Conservation (phyloP, 2,329 filamentous ascomycete species). For the Cordyceps pruinosa region DNA sequence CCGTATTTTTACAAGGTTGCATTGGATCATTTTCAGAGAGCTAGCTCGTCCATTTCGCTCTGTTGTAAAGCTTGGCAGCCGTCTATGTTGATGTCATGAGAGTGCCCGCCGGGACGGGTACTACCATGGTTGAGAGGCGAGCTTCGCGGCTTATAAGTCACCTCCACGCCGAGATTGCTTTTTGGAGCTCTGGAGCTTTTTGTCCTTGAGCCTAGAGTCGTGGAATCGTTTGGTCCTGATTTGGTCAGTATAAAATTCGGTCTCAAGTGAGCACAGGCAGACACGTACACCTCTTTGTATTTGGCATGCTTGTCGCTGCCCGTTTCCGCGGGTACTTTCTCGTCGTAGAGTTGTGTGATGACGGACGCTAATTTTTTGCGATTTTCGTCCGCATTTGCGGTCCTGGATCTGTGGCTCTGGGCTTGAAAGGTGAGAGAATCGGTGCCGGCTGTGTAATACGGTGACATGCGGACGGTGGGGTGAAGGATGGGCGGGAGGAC, state of each 20-base stretch:
- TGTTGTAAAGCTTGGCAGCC: neutral
- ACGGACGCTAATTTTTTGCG: slow-evolving; percentile 42
- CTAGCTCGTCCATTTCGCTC: neutral
- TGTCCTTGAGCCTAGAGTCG: slow-evolving; percentile 36
- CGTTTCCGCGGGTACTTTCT: slow-evolving; percentile 40
- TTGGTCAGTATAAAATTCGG: slow-evolving; percentile 12
- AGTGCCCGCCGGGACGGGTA: neutral
- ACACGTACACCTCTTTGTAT: slow-evolving; percentile 38
- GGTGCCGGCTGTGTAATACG: slow-evolving; percentile 45
- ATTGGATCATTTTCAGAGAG: neutral
- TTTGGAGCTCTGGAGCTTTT: slow-evolving; percentile 44
- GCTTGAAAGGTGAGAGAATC: slow-evolving; percentile 50
- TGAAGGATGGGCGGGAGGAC: slow-evolving; percentile 43
- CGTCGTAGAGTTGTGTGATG: slow-evolving; percentile 39
- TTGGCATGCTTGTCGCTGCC: slow-evolving; percentile 41
- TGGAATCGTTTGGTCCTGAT: slow-evolving; percentile 42
- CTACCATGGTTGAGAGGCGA: neutral
- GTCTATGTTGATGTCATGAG: neutral
- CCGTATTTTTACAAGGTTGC: neutral
- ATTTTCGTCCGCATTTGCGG: slow-evolving; percentile 48
- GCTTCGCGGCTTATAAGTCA: slow-evolving; percentile 17
- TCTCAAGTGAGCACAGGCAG: slow-evolving; percentile 2
- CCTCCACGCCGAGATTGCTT: slow-evolving; percentile 39
- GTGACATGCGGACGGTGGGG: slow-evolving; percentile 40
- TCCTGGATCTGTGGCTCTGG: slow-evolving; percentile 46